phyloP scores from a whole-genome alignment of 352 stramenopile genomes.

The Phytophthora sansomeana region DNA sequence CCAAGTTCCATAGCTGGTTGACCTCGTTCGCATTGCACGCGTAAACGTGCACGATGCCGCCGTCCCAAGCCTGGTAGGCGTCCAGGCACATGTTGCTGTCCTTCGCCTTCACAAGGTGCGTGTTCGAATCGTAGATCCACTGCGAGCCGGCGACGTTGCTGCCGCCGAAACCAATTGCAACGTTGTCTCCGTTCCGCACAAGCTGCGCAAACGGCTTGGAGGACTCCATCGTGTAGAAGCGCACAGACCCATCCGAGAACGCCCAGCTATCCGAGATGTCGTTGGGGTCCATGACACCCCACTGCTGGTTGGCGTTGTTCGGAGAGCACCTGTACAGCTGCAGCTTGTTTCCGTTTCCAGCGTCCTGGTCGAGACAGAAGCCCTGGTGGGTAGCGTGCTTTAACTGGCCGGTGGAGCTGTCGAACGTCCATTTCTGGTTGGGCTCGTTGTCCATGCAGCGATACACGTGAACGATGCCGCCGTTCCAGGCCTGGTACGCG shows the following conservation, averaged over 20 bases:
- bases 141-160: conserved; percentile 31
- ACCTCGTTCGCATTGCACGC: conserved; percentile 42
- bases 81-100: conserved; percentile 63
- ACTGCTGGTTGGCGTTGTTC: conserved; percentile 70
- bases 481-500: conserved; percentile 58
- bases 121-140: conserved; percentile 55
- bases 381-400: conserved; percentile 50
- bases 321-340: conserved; percentile 65
- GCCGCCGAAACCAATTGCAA: conserved; percentile 41
- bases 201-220: conserved; percentile 47
- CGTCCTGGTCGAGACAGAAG: conserved; percentile 70
- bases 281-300: conserved; percentile 28
- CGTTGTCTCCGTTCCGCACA: conserved; percentile 37
- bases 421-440: conserved; percentile 78
- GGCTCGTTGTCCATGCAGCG: conserved; percentile 55
- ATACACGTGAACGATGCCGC: conserved; percentile 64
- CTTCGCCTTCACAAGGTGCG: conserved; percentile 53
- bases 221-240: conserved; percentile 56
- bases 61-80: conserved; percentile 63
- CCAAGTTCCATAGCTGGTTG: conserved; percentile 57
- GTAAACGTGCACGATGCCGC: conserved; percentile 56
- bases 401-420: conserved; percentile 53
- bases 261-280: conserved; percentile 14
- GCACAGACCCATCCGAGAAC: conserved; percentile 42
- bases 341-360: conserved; percentile 56